Base-by-base conservation (phyloP, 768 basidiomycete genomes). In the Pisolithus tinctorius region DNA sequence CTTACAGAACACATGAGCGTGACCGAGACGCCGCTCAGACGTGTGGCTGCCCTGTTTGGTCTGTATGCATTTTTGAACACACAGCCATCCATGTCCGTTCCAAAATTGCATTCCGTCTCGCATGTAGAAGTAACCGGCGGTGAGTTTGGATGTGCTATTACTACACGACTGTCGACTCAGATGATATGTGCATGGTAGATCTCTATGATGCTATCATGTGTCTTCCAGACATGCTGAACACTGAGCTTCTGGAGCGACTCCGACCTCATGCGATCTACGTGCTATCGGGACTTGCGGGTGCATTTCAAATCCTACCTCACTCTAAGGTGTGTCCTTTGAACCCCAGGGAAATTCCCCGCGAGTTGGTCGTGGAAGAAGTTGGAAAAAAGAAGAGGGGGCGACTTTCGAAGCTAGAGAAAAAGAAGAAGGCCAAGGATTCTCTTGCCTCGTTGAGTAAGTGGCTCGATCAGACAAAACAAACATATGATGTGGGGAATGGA, bases 1-100 rank as follows among this genome's bases (percentile, higher is more conserved):
- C 17, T 41, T 46, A 14, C 54, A 90, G 87, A 89, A 63, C 75
- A 76, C 34, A 70, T 79, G 54, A 65, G 63, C 4, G 71, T 71
- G 42, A 71, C 71, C 1, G 77, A 82, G 58, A 64, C 76, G 7
- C 79, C 79, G 4, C 69, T 86, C 40, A 72, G 68, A n/a, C 76
- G 81, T 54, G 74, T 74, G 6, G 77, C 77, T 20, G 84, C 82
- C 0, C 61, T 90, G 23, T 88, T 89, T 61, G 83, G 75, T 4
- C 62, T 86, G 44, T 89, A 90, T 61, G 78, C 81, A 3, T 84
- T 90, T 57, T 81, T 80, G 61, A 71, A 68, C 50, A 82, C 85
- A 9, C 90, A 90, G 66, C 83, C 87, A 13, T 71, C 72, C 9
- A 66, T 70, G 9, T 73, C 79, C 4, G 69, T 73, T 4, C 82